Percentiles rank a stretch among this genome's conserved stretches.
Evolutionary conservation across 2,329 filamentous ascomycete species (phyloP).

Genomic region (Ceratocystis colombiana): DNA sequence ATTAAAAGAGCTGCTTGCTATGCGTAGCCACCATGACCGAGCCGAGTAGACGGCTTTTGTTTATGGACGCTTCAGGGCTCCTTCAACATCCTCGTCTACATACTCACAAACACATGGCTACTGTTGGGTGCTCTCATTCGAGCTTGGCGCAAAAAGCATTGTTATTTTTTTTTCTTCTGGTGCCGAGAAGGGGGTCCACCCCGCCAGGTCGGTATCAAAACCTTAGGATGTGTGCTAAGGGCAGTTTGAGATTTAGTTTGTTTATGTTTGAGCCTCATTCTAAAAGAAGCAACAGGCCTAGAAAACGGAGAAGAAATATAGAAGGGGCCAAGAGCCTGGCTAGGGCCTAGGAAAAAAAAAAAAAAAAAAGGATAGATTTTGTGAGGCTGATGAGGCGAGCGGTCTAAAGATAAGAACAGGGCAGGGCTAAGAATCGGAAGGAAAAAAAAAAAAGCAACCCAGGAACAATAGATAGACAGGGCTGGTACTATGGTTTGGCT

Average conservation of each 20-base stretch:
- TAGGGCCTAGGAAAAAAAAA: neutral
- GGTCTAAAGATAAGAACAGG: conserved; percentile 5
- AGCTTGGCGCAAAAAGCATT: conserved; percentile 6
- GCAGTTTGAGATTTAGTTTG: conserved; percentile 12
- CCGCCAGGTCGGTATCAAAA: neutral
- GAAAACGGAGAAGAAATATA: neutral
- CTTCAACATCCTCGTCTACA: neutral
- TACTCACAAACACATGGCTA: neutral
- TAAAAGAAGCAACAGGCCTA: conserved; percentile 3
- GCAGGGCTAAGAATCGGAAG: neutral
- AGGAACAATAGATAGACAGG: neutral
- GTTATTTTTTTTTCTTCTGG: neutral
- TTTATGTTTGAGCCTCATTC: conserved; percentile 13
- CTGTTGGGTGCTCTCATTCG: neutral
- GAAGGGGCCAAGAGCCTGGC: neutral
- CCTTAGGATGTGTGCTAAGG: conserved; percentile 5
- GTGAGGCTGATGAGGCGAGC: conserved; percentile 2
- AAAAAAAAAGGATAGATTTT: neutral
- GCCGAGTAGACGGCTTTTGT: no score
- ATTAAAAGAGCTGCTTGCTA: no score
- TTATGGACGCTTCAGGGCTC: neutral
- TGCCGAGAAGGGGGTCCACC: neutral
- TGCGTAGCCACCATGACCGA: no score
- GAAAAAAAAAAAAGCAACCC: neutral
- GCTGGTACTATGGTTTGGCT: neutral